Evolutionary conservation across 805 yeast species (phyloP).

Genomic region (Geotrichum ghanense): DNA sequence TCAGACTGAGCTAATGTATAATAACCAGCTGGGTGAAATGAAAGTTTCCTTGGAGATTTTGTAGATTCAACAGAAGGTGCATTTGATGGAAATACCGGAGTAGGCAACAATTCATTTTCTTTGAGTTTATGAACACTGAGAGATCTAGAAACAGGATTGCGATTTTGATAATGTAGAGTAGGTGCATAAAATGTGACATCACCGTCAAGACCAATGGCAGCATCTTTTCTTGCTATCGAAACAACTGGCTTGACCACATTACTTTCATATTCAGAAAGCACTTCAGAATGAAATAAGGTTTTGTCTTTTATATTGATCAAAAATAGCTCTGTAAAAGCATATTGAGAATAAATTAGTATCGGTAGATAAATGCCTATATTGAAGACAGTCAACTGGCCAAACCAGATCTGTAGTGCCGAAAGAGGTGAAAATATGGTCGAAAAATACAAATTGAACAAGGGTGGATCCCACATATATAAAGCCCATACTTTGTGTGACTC

Average conservation of each 20-base stretch:
- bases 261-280: slow-evolving; percentile 48
- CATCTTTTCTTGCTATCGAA: slow-evolving; percentile 44
- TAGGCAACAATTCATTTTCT: neutral
- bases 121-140: neutral
- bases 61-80: neutral
- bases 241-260: slow-evolving; percentile 53
- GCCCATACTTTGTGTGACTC: slow-evolving; percentile 31
- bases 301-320: slow-evolving; percentile 43
- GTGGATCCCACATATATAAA: slow-evolving; percentile 57
- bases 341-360: slow-evolving; percentile 24
- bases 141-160: neutral
- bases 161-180: slow-evolving; percentile 11
- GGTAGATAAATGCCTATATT: slow-evolving; percentile 29
- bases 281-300: slow-evolving; percentile 46
- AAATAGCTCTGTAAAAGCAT: slow-evolving; percentile 34
- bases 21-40: neutral
- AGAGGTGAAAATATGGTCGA: slow-evolving; percentile 51
- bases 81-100: neutral
- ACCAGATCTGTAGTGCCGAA: slow-evolving; percentile 33
- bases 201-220: slow-evolving; percentile 32
- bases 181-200: slow-evolving; percentile 18
- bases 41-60: neutral
- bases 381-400: slow-evolving; percentile 27
- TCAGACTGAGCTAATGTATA: neutral
- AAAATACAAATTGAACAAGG: slow-evolving; percentile 41